A percentile compares a stretch with the other conserved stretches of the same genome.
Evolutionary conservation across 768 basidiomycete species (phyloP).

Genomic region (Hygrophoropsis aurantiaca): DNA sequence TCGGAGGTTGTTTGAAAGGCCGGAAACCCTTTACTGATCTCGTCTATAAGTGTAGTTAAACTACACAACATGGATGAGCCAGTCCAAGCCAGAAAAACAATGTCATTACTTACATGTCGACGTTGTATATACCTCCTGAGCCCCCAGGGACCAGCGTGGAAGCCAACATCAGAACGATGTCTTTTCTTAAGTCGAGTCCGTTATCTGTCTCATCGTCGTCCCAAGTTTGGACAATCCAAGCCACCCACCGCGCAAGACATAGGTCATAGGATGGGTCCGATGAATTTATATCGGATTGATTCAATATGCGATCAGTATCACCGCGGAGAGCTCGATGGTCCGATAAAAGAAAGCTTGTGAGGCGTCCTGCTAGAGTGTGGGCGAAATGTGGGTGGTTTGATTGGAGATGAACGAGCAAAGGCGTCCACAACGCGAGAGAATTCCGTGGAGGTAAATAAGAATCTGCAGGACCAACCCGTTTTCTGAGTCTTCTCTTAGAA

Average conservation of each 20-base stretch:
- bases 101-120: conserved; percentile 31
- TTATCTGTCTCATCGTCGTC: conserved; percentile 26
- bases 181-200: conserved; percentile 44
- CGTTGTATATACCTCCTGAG: conserved; percentile 22
- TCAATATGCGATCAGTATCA: conserved; percentile 15
- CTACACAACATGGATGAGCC: conserved; percentile 15
- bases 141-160: conserved; percentile 45
- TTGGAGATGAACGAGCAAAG: conserved; percentile 59
- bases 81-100: not conserved
- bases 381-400: conserved; percentile 57
- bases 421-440: conserved; percentile 64
- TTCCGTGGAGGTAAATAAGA: conserved; percentile 49
- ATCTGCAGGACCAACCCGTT: conserved; percentile 44
- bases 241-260: conserved; percentile 69
- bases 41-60: conserved; percentile 17
- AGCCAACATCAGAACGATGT: conserved; percentile 45
- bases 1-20: conserved; percentile 16
- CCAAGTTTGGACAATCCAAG: conserved; percentile 55
- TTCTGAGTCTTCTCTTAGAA: conserved; percentile 39
- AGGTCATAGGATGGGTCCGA: conserved; percentile 48
- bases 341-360: conserved; percentile 37
- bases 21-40: conserved; percentile 16
- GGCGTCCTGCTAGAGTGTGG: conserved; percentile 44
- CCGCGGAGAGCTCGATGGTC: conserved; percentile 10
- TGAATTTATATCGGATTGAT: conserved; percentile 16